These are phyloP conservation scores for Solanum hybrid DNA, from an alignment of 305 asterid species.

Conservation along the genomic window DNA sequence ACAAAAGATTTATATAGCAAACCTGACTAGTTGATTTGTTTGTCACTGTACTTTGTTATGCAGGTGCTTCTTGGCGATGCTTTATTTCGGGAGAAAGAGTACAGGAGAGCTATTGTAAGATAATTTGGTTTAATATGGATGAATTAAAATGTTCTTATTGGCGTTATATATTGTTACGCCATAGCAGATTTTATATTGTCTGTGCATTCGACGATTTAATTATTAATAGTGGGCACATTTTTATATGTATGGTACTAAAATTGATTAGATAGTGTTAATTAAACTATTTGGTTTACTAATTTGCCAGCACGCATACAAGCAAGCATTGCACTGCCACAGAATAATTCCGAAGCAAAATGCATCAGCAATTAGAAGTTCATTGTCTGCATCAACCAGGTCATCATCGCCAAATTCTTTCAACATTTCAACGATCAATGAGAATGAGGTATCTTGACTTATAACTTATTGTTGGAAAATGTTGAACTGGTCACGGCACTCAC, in stretches of 20 bases:
- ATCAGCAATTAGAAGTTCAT: slow-evolving; percentile 45
- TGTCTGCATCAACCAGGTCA: slow-evolving; percentile 59
- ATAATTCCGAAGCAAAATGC: slow-evolving; percentile 40
- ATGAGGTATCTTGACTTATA: slow-evolving; percentile 50
- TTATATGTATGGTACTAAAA: neutral
- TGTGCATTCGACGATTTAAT: neutral
- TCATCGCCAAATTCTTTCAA: slow-evolving; percentile 70
- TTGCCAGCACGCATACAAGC: slow-evolving; percentile 68
- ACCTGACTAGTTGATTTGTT: neutral
- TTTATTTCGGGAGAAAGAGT: slow-evolving; percentile 62
- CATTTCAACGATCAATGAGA: slow-evolving; percentile 60
- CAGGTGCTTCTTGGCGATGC: slow-evolving; percentile 89
- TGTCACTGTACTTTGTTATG: neutral
- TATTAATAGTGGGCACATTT: neutral
- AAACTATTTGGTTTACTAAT: neutral
- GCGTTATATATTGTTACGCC: neutral
- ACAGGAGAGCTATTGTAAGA: slow-evolving; percentile 85
- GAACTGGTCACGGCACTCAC: neutral
- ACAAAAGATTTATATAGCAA: neutral
- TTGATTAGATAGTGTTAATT: neutral
- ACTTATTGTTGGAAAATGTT: neutral
- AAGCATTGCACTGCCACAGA: slow-evolving; percentile 75
- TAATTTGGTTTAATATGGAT: neutral
- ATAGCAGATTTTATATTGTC: neutral
- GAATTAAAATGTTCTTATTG: neutral